Percentiles rank a stretch among this genome's conserved stretches.
Evolutionary conservation across 352 stramenopile genomes (phyloP).

Genomic region (Phytophthora chlamydospora): DNA sequence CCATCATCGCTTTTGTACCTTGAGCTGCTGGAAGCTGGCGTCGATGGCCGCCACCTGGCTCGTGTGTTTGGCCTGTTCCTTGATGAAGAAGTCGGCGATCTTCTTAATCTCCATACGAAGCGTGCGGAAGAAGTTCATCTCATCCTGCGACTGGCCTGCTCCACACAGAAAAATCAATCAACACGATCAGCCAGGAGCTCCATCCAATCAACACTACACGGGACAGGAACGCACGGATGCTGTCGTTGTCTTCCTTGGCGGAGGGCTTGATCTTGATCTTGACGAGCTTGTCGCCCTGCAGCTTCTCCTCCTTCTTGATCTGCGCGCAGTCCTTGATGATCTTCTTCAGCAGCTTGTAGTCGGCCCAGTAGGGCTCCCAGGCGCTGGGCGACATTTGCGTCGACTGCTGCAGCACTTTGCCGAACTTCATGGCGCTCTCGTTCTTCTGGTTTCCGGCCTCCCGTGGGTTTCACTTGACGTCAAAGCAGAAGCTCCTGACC

Average conservation of each 20-base stretch:
- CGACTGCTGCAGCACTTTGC: constrained; percentile 88
- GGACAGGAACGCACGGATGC: constrained; percentile 66
- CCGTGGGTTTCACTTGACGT: constrained; percentile 4
- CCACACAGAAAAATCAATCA: constrained; percentile 4
- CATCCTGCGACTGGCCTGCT: constrained; percentile 79
- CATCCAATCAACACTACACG: not conserved
- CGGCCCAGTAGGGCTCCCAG: constrained; percentile 83
- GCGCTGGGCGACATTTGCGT: constrained; percentile 80
- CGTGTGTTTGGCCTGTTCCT: constrained; percentile 79
- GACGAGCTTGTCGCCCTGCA: constrained; percentile 72
- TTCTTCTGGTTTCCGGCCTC: not conserved
- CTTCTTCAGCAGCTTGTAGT: constrained; percentile 91
- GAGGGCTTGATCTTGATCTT: constrained; percentile 83
- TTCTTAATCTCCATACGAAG: constrained; percentile 87
- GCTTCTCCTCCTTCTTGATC: constrained; percentile 87
- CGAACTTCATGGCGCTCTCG: constrained; percentile 77
- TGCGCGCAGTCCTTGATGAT: constrained; percentile 92
- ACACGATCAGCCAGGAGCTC: not conserved
- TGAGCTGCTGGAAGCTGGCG: constrained; percentile 62
- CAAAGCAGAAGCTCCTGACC: constrained; percentile 4
- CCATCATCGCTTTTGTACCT: constrained; percentile 42
- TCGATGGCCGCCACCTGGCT: constrained; percentile 72
- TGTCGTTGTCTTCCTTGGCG: constrained; percentile 87
- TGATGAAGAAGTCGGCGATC: constrained; percentile 86
- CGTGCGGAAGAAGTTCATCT: constrained; percentile 90